Conservation (phyloP, 768 basidiomycete species). For the Leccinum olivaceopallidum region DNA sequence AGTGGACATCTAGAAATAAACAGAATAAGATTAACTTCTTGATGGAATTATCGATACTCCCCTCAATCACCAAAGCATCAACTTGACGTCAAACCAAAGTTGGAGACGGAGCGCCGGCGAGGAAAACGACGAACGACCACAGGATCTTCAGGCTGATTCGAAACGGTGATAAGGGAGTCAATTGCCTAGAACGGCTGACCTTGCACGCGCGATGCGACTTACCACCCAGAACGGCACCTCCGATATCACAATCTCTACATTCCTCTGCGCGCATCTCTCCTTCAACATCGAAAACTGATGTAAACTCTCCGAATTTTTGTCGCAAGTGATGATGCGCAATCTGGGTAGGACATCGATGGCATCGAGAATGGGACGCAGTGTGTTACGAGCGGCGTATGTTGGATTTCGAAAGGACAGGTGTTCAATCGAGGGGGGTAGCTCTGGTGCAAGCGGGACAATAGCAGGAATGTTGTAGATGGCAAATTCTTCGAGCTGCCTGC, state of each 20-base stretch:
- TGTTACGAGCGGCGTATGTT: constrained; percentile 18
- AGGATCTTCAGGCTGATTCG: constrained; percentile 38
- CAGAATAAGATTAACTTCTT: background rate
- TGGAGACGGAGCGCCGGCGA: constrained; percentile 36
- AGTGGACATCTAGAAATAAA: background rate
- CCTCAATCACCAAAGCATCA: constrained; percentile 9
- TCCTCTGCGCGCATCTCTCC: constrained; percentile 31
- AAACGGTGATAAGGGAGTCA: background rate
- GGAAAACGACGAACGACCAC: constrained; percentile 36
- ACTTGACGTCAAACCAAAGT: constrained; percentile 36
- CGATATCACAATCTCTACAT: constrained; percentile 30
- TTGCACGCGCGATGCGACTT: constrained; percentile 16
- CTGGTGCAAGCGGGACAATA: constrained; percentile 30
- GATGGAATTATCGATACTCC: constrained; percentile 2
- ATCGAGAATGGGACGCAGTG: constrained; percentile 31
- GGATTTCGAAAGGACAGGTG: constrained; percentile 41
- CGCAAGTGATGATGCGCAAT: constrained; percentile 40
- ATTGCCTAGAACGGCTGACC: background rate
- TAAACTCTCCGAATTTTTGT: constrained; percentile 22
- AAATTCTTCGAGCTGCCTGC: constrained; percentile 42
- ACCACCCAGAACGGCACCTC: constrained; percentile 38
- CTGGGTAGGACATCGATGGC: constrained; percentile 35
- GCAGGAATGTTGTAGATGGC: constrained; percentile 38
- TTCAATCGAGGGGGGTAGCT: constrained; percentile 39
- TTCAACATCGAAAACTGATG: constrained; percentile 27